Conservation (phyloP, 1,139 yeast species). For the Candida glucosophila region DNA sequence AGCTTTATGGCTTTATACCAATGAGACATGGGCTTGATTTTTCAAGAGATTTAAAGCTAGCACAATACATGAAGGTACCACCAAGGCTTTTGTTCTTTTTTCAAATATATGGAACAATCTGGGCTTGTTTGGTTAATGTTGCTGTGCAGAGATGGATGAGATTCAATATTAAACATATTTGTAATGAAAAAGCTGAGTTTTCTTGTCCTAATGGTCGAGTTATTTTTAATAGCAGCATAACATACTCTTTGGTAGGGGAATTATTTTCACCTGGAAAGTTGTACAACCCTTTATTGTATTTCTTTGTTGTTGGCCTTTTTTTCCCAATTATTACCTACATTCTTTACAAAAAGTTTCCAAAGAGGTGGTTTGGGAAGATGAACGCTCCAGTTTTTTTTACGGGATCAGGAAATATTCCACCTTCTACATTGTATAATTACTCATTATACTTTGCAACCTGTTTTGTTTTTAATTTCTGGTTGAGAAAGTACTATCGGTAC, state of each 20-base stretch:
- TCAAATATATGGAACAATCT: constrained; percentile 12
- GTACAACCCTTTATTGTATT: constrained; percentile 30
- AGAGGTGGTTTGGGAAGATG: constrained; percentile 12
- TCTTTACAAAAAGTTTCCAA: constrained; percentile 12
- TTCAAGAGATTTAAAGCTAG: constrained; percentile 37
- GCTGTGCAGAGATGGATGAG: constrained; percentile 18
- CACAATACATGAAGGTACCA: constrained; percentile 47
- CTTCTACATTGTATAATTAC: constrained; percentile 45
- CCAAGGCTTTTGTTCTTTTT: constrained; percentile 41
- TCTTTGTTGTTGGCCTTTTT: constrained; percentile 38
- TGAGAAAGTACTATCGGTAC: no score
- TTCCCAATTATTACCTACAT: constrained; percentile 20
- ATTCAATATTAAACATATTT: constrained; percentile 6
- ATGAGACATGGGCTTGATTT: constrained; percentile 14
- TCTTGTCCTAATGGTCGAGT: constrained; percentile 12
- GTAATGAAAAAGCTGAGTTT: constrained; percentile 6
- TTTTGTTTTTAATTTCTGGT: no score
- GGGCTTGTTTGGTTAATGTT: constrained; percentile 29
- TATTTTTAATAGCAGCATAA: constrained; percentile 10
- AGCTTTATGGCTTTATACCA: constrained; percentile 22
- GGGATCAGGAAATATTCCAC: constrained; percentile 43
- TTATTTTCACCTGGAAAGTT: constrained; percentile 30
- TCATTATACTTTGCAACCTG: constrained; percentile 38
- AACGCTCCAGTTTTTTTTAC: constrained; percentile 39
- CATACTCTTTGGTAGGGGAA: constrained; percentile 14